phyloP scores from a whole-genome alignment of 192 early-diverging fungal genomes.

The Chytriomyces sp. region DNA sequence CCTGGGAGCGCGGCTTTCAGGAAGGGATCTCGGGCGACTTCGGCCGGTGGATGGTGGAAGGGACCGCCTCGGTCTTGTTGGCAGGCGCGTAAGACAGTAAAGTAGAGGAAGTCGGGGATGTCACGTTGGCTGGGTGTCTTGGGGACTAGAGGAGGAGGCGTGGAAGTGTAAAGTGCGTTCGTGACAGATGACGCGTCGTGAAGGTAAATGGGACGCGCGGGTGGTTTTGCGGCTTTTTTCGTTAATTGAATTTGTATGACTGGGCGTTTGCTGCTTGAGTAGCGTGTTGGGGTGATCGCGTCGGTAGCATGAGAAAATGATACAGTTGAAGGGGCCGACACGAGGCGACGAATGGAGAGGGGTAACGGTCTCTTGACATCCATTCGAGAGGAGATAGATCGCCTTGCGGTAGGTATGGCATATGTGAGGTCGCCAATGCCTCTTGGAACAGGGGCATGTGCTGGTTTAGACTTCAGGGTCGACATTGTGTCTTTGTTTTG shows the following conservation, averaged over 20 bases:
- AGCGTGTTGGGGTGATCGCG: not conserved
- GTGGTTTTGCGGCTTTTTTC: not conserved
- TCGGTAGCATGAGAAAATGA: too few species aligned
- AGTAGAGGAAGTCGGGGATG: slow-evolving; percentile 22
- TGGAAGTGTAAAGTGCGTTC: not conserved
- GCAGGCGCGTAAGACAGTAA: slow-evolving; percentile 6
- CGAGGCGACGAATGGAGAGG: not conserved
- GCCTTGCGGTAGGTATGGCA: too few species aligned
- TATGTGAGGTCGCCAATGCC: too few species aligned
- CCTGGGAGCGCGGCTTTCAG: slow-evolving; percentile 13
- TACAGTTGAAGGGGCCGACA: not conserved
- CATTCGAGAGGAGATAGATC: too few species aligned
- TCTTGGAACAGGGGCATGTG: too few species aligned
- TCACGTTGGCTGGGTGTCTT: not conserved
- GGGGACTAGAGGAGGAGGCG: slow-evolving; percentile 3
- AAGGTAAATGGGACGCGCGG: too few species aligned
- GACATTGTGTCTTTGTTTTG: too few species aligned
- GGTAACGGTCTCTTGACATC: too few species aligned
- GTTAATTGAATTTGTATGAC: not conserved
- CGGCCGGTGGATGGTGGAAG: not conserved
- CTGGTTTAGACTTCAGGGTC: too few species aligned
- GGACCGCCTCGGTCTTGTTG: slow-evolving; percentile 15
- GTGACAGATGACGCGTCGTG: not conserved
- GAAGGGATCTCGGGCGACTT: slow-evolving; percentile 20
- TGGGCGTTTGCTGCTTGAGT: not conserved